phyloP scores from a whole-genome alignment of 306 rosid species.

The Corylus avellana region DNA sequence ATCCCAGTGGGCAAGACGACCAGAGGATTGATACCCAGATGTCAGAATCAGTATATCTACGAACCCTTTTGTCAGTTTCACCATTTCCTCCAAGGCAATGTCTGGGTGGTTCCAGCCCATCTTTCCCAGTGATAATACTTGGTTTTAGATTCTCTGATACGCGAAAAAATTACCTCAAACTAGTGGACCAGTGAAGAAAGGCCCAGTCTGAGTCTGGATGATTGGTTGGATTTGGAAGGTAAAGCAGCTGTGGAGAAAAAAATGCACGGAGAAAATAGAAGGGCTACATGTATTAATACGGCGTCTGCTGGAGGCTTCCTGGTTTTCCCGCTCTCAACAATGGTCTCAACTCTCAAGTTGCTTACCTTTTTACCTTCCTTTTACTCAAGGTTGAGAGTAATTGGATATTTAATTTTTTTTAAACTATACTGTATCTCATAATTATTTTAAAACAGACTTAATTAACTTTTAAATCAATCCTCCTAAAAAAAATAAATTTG shows the following conservation, averaged over 20 bases:
- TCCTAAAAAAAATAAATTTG: no score
- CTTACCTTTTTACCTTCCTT: not conserved
- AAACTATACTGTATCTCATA: no score
- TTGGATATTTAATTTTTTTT: no score
- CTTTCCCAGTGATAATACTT: not conserved
- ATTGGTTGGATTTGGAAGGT: not conserved
- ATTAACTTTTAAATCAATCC: no score
- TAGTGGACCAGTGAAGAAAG: no score
- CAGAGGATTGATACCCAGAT: slow-evolving; percentile 50
- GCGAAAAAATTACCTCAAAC: not conserved
- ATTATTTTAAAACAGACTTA: no score
- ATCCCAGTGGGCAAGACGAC: slow-evolving; percentile 43
- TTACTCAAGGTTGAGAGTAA: not conserved
- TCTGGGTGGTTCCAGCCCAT: slow-evolving; percentile 43
- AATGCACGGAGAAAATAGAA: no score
- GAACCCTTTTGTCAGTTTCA: slow-evolving; percentile 39
- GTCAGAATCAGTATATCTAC: slow-evolving; percentile 43
- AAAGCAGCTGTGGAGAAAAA: no score
- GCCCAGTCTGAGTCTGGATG: not conserved
- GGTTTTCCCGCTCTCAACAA: not conserved
- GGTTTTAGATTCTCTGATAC: not conserved
- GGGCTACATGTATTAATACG: no score
- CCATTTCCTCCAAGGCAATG: slow-evolving; percentile 24
- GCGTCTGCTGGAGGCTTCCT: not conserved
- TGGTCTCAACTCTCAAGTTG: not conserved